Conservation (phyloP, 2,329 filamentous ascomycete genomes). For the Penicillium sp. region DNA sequence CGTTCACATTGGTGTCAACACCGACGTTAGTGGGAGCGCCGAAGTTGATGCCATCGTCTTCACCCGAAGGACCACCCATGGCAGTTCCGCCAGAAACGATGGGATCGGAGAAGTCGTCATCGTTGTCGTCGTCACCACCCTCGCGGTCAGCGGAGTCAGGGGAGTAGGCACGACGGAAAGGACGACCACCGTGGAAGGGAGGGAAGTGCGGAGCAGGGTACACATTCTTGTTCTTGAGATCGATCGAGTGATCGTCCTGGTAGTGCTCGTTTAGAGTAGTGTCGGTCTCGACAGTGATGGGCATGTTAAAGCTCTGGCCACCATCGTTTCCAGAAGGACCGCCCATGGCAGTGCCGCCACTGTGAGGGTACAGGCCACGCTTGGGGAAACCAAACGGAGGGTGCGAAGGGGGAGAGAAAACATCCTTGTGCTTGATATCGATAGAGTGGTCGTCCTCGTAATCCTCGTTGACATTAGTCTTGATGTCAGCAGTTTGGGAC, state of each 20-base stretch:
- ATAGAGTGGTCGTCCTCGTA: conserved; percentile 20
- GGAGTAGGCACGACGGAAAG: conserved; percentile 7
- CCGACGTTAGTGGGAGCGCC: conserved; percentile 7
- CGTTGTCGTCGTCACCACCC: not conserved
- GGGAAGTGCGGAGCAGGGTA: conserved; percentile 2
- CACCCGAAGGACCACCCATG: conserved; percentile 20
- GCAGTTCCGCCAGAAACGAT: not conserved
- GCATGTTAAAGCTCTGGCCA: conserved; percentile 21
- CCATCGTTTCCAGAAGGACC: conserved; percentile 26
- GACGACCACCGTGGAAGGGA: conserved; percentile 8
- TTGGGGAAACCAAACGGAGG: conserved; percentile 11
- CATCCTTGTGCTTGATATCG: conserved; percentile 17
- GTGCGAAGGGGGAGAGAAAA: conserved; percentile 6
- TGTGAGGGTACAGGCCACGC: conserved; percentile 9
- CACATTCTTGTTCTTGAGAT: conserved; percentile 15
- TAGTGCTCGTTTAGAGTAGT: conserved; percentile 16
- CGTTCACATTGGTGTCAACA: conserved; percentile 12
- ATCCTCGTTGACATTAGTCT: conserved; percentile 16
- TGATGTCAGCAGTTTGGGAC: conserved; percentile 5
- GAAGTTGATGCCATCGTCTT: conserved; percentile 18
- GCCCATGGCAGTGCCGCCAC: conserved; percentile 19
- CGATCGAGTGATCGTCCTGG: conserved; percentile 20
- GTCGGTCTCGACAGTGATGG: conserved; percentile 12
- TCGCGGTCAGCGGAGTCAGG: not conserved
- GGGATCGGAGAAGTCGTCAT: not conserved